Conservation (phyloP, 257 asterid genomes). For the Solanum sejunctum region DNA sequence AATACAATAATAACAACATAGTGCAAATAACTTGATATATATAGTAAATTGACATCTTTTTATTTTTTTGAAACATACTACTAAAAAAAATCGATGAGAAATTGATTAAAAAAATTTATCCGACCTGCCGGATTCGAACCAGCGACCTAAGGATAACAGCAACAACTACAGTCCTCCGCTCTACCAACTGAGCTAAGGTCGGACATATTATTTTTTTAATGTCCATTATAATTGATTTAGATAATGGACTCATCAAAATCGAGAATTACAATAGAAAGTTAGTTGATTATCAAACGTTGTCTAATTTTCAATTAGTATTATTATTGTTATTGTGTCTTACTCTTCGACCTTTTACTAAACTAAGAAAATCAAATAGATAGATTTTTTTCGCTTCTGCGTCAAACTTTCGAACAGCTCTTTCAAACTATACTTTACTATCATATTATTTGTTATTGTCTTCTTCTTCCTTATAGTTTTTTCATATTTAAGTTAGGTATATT, state of each 20-base stretch:
- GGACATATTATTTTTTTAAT: not conserved
- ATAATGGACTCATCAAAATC: no score
- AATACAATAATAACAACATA: no score
- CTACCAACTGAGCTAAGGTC: not conserved
- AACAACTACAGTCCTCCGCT: not conserved
- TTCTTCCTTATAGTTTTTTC: no score
- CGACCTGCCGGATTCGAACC: constrained; percentile 39
- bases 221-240: no score
- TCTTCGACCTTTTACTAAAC: no score
- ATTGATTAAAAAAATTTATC: not conserved
- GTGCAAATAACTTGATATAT: not conserved
- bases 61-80: rapidly evolving
- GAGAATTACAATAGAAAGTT: not conserved
- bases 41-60: not conserved
- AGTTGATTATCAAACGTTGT: not conserved
- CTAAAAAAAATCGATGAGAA: not conserved
- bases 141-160: constrained; percentile 27
- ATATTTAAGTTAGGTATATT: not conserved
- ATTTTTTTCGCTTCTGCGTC: no score
- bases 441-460: no score
- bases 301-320: not conserved
- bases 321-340: not conserved
- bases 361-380: no score
- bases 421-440: no score
- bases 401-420: no score